Evolutionary conservation across 352 stramenopile species (phyloP).

Genomic region (Lagenidium giganteum): DNA sequence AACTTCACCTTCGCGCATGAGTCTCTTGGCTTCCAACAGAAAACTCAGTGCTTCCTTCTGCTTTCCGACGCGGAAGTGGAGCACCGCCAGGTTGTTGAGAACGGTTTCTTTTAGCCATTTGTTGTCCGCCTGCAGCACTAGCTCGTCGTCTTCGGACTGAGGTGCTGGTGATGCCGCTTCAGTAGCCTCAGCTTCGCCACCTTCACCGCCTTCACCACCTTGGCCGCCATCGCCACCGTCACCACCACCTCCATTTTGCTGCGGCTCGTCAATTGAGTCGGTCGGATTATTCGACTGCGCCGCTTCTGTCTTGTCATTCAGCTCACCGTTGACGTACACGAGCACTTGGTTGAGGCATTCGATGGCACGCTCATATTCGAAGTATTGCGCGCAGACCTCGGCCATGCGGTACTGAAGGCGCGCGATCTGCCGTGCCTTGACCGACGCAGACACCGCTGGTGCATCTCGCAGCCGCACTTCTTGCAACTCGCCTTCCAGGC

Average conservation of each 20-base stretch:
- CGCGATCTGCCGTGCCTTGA: too few relatives aligned
- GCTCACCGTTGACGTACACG: conserved; percentile 1
- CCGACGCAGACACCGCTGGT: too few relatives aligned
- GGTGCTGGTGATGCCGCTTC: too few relatives aligned
- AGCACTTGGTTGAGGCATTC: conserved; percentile 27
- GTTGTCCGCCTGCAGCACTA: conserved; percentile 16
- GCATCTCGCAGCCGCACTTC: too few relatives aligned
- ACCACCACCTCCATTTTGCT: too few relatives aligned
- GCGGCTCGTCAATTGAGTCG: too few relatives aligned
- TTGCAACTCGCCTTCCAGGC: too few relatives aligned
- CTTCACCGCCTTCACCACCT: not conserved
- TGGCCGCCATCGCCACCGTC: not conserved
- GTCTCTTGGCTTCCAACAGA: conserved; percentile 35
- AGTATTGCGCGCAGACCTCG: conserved; percentile 23
- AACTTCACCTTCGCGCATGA: conserved; percentile 2
- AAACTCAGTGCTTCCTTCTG: conserved; percentile 24
- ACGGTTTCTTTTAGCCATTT: conserved; percentile 22
- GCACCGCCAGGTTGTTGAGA: conserved; percentile 32
- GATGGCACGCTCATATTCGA: conserved; percentile 22
- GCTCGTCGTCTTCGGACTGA: conserved; percentile 2
- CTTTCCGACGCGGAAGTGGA: conserved; percentile 25
- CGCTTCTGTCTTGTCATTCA: not conserved
- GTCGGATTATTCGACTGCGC: not conserved
- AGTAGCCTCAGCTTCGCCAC: too few relatives aligned
- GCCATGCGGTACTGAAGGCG: conserved; percentile 35